Percentiles rank a stretch among this genome's conserved stretches.
phyloP scores from a whole-genome alignment of 1,284 basidiomycete genomes.

The Tylopilus orsonianus region DNA sequence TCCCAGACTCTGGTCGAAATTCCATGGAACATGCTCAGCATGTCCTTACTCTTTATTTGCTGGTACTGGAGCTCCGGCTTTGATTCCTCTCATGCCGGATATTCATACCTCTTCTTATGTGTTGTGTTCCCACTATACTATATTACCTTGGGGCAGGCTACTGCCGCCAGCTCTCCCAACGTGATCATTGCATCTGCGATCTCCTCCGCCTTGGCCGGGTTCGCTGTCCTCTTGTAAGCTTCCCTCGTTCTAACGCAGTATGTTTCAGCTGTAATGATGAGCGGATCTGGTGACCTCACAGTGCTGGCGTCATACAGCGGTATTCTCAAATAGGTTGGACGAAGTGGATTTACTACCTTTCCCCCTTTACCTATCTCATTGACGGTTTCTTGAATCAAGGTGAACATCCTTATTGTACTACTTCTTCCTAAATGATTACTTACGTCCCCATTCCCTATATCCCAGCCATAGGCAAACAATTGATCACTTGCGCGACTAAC shows the following conservation, averaged over 20 bases:
- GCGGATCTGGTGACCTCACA: no score
- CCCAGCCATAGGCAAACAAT: slow-evolving; percentile 52
- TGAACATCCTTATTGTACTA: slow-evolving; percentile 13
- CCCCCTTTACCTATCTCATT: slow-evolving; percentile 74
- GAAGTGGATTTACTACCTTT: slow-evolving; percentile 81
- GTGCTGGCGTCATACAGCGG: slow-evolving; percentile 66
- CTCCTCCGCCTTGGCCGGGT: no score
- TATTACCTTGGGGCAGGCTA: slow-evolving; percentile 57
- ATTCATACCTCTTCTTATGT: slow-evolving; percentile 50
- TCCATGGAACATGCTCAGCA: slow-evolving; percentile 66
- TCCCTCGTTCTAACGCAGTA: slow-evolving; percentile 69
- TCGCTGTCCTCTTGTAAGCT: slow-evolving; percentile 69
- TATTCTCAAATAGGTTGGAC: slow-evolving; percentile 72
- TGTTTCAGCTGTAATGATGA: no score
- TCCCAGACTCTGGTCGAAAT: slow-evolving; percentile 63
- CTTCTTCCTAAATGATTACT: no score
- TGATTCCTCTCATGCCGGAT: slow-evolving; percentile 48
- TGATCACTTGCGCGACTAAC: slow-evolving; percentile 59
- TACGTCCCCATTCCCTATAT: no score
- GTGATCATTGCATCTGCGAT: slow-evolving; percentile 65
- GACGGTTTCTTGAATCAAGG: slow-evolving; percentile 57
- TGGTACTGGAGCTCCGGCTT: slow-evolving; percentile 75
- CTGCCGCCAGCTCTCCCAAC: slow-evolving; percentile 66
- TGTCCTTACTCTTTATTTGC: slow-evolving; percentile 59
- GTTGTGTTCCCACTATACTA: slow-evolving; percentile 54